Evolutionary conservation across 495 filamentous ascomycete species (phyloP).

Genomic region (Xylaria acuta): DNA sequence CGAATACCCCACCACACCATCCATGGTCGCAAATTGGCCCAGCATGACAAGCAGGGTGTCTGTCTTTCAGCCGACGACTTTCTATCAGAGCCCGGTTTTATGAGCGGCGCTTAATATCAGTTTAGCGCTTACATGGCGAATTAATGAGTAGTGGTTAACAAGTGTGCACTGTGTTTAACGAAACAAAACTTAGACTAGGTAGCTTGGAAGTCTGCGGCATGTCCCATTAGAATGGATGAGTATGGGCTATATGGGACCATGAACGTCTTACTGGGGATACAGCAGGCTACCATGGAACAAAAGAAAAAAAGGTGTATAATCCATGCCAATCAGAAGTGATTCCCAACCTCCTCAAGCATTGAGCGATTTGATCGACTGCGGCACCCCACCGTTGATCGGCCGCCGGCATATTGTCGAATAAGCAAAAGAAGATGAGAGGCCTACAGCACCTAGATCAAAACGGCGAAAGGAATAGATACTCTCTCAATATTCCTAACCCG

Average conservation of each 20-base stretch:
- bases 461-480: neutral
- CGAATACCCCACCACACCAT: conserved; percentile 17
- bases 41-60: neutral
- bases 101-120: neutral
- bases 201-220: neutral
- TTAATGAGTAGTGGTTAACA: conserved; percentile 3
- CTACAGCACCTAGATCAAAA: no score
- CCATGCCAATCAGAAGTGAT: neutral
- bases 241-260: neutral
- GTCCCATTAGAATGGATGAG: neutral
- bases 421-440: neutral
- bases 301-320: neutral
- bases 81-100: no score
- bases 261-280: neutral
- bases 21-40: conserved; percentile 10
- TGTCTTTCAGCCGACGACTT: neutral
- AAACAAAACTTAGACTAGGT: neutral
- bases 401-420: neutral
- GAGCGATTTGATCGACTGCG: neutral
- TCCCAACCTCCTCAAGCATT: neutral
- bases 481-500: neutral
- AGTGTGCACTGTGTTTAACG: neutral
- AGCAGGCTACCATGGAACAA: neutral
- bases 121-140: neutral
- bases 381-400: neutral